These are phyloP conservation scores for Fusarium siculi DNA, from an alignment of 2,329 filamentous ascomycete genomes.

Conservation along the genomic window DNA sequence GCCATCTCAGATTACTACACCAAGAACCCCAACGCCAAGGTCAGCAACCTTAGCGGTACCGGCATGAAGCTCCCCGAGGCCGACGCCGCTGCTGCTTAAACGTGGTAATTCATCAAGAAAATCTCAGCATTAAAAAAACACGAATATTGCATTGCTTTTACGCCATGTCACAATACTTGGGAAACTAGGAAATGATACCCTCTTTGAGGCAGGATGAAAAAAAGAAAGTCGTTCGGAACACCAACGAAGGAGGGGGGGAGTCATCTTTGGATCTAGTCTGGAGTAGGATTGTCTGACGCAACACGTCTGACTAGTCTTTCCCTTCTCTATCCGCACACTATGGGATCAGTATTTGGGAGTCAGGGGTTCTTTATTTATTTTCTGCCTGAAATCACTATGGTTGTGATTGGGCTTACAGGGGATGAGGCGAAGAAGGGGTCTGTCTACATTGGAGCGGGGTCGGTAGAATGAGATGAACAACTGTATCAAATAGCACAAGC, in stretches of 20 bases:
- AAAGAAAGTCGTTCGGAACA: constrained; percentile 9
- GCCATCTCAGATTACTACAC: constrained; percentile 91
- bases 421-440: constrained; percentile 1
- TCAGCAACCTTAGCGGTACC: constrained; percentile 82
- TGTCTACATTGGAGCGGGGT: constrained; percentile 8
- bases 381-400: constrained; percentile 28
- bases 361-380: constrained; percentile 38
- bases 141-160: constrained; percentile 12
- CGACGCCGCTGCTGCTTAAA: constrained; percentile 51
- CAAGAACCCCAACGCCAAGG: constrained; percentile 80
- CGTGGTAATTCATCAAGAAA: neutral
- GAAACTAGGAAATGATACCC: constrained; percentile 44
- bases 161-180: constrained; percentile 21
- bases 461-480: constrained; percentile 29
- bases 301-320: constrained; percentile 5
- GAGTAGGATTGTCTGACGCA: constrained; percentile 23
- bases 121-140: constrained; percentile 2
- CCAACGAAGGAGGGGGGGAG: constrained; percentile 2
- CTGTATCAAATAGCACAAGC: constrained; percentile 34
- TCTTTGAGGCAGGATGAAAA: constrained; percentile 38
- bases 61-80: constrained; percentile 72
- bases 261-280: constrained; percentile 17
- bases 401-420: constrained; percentile 15
- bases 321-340: constrained; percentile 29
- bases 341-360: constrained; percentile 38